phyloP scores from a whole-genome alignment of 2,329 filamentous ascomycete genomes.

The Microdochium paspali region DNA sequence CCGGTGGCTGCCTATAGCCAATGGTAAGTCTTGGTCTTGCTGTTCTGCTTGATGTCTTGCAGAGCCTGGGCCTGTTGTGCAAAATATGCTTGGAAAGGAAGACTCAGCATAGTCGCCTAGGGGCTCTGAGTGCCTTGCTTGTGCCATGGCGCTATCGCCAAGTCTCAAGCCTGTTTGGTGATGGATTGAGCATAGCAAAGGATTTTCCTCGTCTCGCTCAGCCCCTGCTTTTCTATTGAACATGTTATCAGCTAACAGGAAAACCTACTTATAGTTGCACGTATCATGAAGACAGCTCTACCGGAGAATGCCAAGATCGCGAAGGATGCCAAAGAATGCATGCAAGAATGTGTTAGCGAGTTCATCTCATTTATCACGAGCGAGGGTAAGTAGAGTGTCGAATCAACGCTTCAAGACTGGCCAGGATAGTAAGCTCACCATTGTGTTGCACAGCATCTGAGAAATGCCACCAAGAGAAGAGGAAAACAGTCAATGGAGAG shows the following conservation, averaged over 20 bases:
- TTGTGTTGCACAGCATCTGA: conserved; percentile 69
- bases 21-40: conserved; percentile 69
- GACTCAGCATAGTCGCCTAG: too few relatives aligned
- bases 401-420: conserved; percentile 1
- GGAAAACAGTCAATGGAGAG: conserved; percentile 98
- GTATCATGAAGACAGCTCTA: conserved; percentile 97
- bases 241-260: conserved; percentile 15
- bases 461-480: conserved; percentile 98
- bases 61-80: conserved; percentile 30
- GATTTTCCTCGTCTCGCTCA: background rate
- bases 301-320: conserved; percentile 98
- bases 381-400: conserved; percentile 60
- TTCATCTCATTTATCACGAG: conserved; percentile 99
- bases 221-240: too few relatives aligned
- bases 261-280: conserved; percentile 90
- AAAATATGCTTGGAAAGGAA: conserved; percentile 20
- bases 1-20: conserved; percentile 98
- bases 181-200: too few relatives aligned
- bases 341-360: conserved; percentile 99
- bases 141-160: too few relatives aligned
- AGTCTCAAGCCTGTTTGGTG: too few relatives aligned
- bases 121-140: too few relatives aligned
- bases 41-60: conserved; percentile 36
- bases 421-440: conserved; percentile 9
- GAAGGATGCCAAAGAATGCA: conserved; percentile 98